A percentile compares a stretch with the other conserved stretches of the same genome.
phyloP scores from a whole-genome alignment of 2,329 filamentous ascomycete genomes.

The Aspergillus floridensis region DNA sequence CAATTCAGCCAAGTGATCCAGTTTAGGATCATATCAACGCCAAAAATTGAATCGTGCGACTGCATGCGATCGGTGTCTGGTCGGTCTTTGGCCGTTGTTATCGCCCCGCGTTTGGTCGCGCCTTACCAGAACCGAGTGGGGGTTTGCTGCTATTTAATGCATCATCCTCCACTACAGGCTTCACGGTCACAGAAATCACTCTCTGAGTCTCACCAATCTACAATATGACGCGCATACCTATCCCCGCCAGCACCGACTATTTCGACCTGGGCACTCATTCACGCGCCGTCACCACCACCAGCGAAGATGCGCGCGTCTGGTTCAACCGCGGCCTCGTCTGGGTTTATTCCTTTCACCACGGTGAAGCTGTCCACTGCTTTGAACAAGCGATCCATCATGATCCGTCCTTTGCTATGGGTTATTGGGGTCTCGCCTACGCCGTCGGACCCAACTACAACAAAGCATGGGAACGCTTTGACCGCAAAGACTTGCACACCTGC shows the following conservation, averaged over 20 bases:
- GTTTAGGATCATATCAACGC: too few relatives aligned
- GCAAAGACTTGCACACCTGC: slow-evolving; percentile 37
- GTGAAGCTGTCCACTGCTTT: slow-evolving; percentile 60
- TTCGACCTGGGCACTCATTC: slow-evolving; percentile 60
- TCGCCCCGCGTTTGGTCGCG: too few relatives aligned
- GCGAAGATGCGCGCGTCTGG: slow-evolving; percentile 59
- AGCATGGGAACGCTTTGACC: slow-evolving; percentile 50
- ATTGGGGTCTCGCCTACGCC: slow-evolving; percentile 52
- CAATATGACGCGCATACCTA: background rate
- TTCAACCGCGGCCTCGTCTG: slow-evolving; percentile 71
- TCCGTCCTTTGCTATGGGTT: slow-evolving; percentile 44
- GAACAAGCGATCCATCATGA: slow-evolving; percentile 44
- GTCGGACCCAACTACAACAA: slow-evolving; percentile 55
- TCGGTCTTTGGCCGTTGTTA: too few relatives aligned
- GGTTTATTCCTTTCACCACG: slow-evolving; percentile 74
- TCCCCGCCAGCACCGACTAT: slow-evolving; percentile 25
- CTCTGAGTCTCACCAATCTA: background rate
- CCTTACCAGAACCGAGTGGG: too few relatives aligned
- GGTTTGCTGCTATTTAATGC: too few relatives aligned
- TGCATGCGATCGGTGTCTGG: too few relatives aligned
- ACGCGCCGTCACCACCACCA: slow-evolving; percentile 56
- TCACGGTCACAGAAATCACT: too few relatives aligned
- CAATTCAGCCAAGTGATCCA: too few relatives aligned
- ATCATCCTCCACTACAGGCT: too few relatives aligned
- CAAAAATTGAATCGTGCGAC: too few relatives aligned